Evolutionary conservation across 176 grass and related monocot species (phyloP).

Genomic region (Oryza australiensis): DNA sequence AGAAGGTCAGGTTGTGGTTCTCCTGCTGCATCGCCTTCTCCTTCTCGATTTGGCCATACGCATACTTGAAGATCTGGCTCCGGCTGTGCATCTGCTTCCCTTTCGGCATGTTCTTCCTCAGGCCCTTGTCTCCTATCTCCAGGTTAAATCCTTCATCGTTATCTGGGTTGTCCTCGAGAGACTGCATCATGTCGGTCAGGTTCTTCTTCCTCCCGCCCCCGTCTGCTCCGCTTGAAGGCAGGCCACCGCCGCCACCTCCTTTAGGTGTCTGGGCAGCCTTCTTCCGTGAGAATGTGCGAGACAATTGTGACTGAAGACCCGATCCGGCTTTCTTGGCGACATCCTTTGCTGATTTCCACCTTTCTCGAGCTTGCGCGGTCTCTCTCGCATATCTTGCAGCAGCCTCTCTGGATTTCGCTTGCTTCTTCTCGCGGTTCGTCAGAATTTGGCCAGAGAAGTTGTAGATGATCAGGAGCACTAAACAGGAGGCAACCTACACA

Average conservation of each 20-base stretch:
- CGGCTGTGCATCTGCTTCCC: slow-evolving; percentile 75
- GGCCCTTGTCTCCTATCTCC: slow-evolving; percentile 65
- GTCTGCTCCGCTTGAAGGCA: slow-evolving; percentile 24
- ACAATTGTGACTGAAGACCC: slow-evolving; percentile 66
- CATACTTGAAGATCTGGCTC: slow-evolving; percentile 97
- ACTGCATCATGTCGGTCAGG: slow-evolving; percentile 65
- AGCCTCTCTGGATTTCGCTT: slow-evolving; percentile 94
- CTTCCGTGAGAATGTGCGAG: slow-evolving; percentile 82
- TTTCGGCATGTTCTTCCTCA: slow-evolving; percentile 69
- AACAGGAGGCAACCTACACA: slow-evolving; percentile 60
- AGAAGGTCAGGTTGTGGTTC: slow-evolving; percentile 89
- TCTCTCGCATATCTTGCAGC: slow-evolving; percentile 76
- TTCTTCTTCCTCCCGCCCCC: slow-evolving; percentile 48
- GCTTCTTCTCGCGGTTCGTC: slow-evolving; percentile 75
- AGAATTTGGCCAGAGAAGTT: slow-evolving; percentile 96
- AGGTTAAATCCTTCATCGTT: slow-evolving; percentile 62
- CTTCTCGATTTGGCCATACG: slow-evolving; percentile 97
- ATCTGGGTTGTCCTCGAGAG: slow-evolving; percentile 66
- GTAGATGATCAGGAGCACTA: slow-evolving; percentile 87
- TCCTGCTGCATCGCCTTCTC: slow-evolving; percentile 94
- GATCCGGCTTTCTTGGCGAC: slow-evolving; percentile 76
- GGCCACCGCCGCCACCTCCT: neutral
- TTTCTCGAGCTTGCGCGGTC: slow-evolving; percentile 71
- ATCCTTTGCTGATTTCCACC: slow-evolving; percentile 83
- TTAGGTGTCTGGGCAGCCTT: slow-evolving; percentile 37